Percentiles rank a stretch among this genome's conserved stretches.
These are phyloP conservation scores for Cystofilobasidium bisporidii DNA, from an alignment of 768 basidiomycete genomes.

Conservation along the genomic window DNA sequence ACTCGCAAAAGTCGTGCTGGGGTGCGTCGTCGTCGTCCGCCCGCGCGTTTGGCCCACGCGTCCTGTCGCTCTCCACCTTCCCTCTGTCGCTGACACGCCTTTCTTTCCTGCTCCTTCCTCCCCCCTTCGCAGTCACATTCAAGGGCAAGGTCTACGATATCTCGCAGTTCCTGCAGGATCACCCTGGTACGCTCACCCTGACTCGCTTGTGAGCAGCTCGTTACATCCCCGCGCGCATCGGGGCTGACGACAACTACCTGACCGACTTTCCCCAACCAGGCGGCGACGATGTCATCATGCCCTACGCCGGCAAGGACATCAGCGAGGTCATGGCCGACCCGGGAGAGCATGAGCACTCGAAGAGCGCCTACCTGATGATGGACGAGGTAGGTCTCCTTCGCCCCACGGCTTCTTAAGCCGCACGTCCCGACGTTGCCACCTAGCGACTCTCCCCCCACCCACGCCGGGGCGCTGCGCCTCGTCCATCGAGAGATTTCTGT, in stretches of 20 bases:
- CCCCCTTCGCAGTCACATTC: constrained; percentile 53
- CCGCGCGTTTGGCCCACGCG: no score
- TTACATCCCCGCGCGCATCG: not conserved
- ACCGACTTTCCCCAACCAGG: constrained; percentile 46
- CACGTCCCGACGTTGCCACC: not conserved
- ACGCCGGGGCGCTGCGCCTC: not conserved
- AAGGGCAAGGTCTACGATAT: constrained; percentile 83
- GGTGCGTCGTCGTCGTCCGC: no score
- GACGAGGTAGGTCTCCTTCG: constrained; percentile 48
- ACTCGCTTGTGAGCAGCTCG: not conserved
- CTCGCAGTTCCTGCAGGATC: constrained; percentile 40
- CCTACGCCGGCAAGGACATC: constrained; percentile 75
- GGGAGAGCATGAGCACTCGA: constrained; percentile 76
- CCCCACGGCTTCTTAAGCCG: not conserved
- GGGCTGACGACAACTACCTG: not conserved
- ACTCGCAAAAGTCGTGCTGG: not conserved
- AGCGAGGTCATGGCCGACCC: constrained; percentile 68
- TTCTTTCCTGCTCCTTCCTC: not conserved
- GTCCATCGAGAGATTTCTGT: no score
- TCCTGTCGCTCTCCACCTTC: not conserved
- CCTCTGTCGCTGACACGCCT: not conserved
- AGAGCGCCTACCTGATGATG: constrained; percentile 83
- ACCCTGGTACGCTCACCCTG: constrained; percentile 23
- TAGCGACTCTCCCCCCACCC: not conserved
- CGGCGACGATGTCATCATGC: constrained; percentile 79